Conservation (phyloP, 768 basidiomycete species). For the Lactarius sanguifluus region DNA sequence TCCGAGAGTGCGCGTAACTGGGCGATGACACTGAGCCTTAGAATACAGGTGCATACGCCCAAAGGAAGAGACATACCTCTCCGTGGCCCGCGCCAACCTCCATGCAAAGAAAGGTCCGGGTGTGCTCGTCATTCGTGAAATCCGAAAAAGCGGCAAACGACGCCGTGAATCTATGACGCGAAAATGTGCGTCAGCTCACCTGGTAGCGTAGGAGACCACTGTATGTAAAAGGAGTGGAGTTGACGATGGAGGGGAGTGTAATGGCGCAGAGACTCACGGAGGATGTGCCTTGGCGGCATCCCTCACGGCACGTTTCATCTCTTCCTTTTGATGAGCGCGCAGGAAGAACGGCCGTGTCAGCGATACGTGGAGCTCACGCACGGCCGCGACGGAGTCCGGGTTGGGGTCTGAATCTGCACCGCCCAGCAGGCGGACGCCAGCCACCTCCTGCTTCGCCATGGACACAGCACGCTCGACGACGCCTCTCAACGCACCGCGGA, state of each 20-base stretch:
- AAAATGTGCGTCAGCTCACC: constrained; percentile 14
- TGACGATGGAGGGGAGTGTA: background rate
- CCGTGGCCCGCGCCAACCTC: constrained; percentile 83
- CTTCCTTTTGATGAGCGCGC: constrained; percentile 75
- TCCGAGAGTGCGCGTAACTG: constrained; percentile 61
- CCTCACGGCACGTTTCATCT: constrained; percentile 63
- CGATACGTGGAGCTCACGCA: constrained; percentile 73
- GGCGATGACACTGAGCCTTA: constrained; percentile 15
- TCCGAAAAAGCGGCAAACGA: constrained; percentile 74
- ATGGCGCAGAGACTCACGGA: constrained; percentile 43
- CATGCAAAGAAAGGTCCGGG: constrained; percentile 75
- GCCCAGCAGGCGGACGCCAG: constrained; percentile 50
- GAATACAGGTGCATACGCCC: background rate
- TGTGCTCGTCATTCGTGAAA: constrained; percentile 76
- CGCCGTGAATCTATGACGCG: constrained; percentile 54
- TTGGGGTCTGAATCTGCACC: constrained; percentile 20
- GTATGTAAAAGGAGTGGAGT: background rate
- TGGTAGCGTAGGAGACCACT: background rate
- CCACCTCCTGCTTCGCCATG: constrained; percentile 46
- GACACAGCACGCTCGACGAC: constrained; percentile 47
- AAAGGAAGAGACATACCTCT: constrained; percentile 49
- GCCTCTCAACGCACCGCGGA: constrained; percentile 46
- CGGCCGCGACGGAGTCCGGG: constrained; percentile 27
- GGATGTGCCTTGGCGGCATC: constrained; percentile 45
- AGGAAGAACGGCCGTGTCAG: constrained; percentile 81